phyloP scores from a whole-genome alignment of 441 rosid genomes.

The Corymbia citriodora region DNA sequence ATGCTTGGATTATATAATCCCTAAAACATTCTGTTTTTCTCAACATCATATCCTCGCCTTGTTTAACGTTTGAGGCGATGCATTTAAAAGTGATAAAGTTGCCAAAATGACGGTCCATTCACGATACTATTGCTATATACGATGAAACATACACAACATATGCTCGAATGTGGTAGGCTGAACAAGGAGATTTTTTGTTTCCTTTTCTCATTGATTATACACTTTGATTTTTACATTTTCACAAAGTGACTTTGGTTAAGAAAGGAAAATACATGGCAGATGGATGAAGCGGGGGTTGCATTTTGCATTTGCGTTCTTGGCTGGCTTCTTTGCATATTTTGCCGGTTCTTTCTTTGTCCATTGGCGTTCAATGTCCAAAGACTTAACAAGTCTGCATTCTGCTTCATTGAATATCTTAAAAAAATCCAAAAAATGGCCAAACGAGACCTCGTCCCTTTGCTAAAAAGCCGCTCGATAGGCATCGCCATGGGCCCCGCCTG shows the following conservation, averaged over 20 bases:
- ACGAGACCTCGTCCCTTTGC: too few species aligned
- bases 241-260: conserved; percentile 6
- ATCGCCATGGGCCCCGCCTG: too few species aligned
- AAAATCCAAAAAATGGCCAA: too few species aligned
- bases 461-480: too few species aligned
- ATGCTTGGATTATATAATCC: too few species aligned
- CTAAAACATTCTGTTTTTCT: not conserved
- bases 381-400: conserved; percentile 10
- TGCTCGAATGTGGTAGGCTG: not conserved
- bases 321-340: conserved; percentile 37
- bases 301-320: conserved; percentile 30
- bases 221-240: conserved; percentile 24
- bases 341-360: conserved; percentile 22
- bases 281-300: conserved; percentile 34
- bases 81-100: not conserved
- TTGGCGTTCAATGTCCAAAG: conserved; percentile 11
- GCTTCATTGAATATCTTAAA: conserved; percentile 22
- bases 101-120: not conserved
- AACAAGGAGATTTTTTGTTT: not conserved
- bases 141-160: not conserved
- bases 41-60: not conserved
- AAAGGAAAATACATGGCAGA: conserved; percentile 19
- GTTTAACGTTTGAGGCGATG: not conserved
- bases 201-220: not conserved
- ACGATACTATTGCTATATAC: too few species aligned